Percentiles rank a stretch among this genome's conserved stretches.
These are phyloP conservation scores for Ramaria sp. DNA, from an alignment of 768 basidiomycete genomes.

Conservation along the genomic window DNA sequence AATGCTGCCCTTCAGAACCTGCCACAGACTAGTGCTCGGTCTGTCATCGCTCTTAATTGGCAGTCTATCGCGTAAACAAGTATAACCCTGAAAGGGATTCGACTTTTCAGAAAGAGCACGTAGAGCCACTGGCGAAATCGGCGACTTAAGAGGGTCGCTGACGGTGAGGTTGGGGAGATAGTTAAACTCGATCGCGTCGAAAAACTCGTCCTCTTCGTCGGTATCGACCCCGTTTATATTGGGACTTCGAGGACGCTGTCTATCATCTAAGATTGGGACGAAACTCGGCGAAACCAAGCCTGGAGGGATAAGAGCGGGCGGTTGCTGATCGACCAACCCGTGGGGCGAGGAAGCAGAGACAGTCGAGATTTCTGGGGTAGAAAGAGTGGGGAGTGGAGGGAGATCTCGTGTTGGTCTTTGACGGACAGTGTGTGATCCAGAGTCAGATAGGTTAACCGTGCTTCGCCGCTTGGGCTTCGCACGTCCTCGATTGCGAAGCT, in stretches of 20 bases:
- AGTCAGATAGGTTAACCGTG: constrained; percentile 19
- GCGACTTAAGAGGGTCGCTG: constrained; percentile 42
- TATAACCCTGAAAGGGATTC: constrained; percentile 58
- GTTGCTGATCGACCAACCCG: not conserved
- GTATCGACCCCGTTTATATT: constrained; percentile 35
- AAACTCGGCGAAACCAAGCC: constrained; percentile 5
- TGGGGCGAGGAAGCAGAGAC: not conserved
- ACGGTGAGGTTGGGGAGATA: constrained; percentile 68
- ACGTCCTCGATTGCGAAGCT: constrained; percentile 41
- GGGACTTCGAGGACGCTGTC: not conserved
- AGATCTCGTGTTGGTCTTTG: constrained; percentile 1
- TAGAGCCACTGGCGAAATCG: constrained; percentile 17
- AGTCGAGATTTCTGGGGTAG: not conserved
- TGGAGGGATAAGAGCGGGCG: constrained; percentile 1
- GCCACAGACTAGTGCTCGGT: constrained; percentile 87
- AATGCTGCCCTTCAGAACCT: constrained; percentile 88
- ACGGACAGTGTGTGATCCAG: not conserved
- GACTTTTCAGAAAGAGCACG: constrained; percentile 21
- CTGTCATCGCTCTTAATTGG: constrained; percentile 64
- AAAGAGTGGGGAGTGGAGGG: not conserved
- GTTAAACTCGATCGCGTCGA: constrained; percentile 87
- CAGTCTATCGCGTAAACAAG: constrained; percentile 46
- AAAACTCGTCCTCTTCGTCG: constrained; percentile 92
- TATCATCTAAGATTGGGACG: not conserved
- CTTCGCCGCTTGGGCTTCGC: constrained; percentile 47